These are phyloP conservation scores for Aquilaria sinensis DNA, from an alignment of 345 rosid genomes.

Conservation along the genomic window DNA sequence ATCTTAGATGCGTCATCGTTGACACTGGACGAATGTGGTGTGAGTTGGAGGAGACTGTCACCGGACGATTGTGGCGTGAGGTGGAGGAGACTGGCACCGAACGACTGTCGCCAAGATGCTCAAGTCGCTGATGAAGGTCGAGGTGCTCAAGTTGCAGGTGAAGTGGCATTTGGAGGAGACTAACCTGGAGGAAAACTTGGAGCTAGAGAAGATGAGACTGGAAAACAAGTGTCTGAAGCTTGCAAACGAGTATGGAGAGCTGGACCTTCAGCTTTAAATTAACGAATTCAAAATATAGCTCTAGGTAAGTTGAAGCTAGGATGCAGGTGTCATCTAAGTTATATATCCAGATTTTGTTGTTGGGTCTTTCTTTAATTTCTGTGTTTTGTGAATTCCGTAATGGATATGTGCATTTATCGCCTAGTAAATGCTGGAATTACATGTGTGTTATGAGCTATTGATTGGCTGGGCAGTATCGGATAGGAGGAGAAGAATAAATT, in stretches of 20 bases:
- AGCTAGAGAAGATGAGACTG: slow-evolving; percentile 21
- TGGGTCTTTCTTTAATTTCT: background rate
- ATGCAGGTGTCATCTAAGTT: background rate
- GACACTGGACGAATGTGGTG: too few relatives aligned
- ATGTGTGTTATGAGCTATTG: too few relatives aligned
- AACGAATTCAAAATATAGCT: slow-evolving; percentile 7
- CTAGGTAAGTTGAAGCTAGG: background rate
- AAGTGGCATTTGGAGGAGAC: slow-evolving; percentile 11
- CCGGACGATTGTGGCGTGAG: too few relatives aligned
- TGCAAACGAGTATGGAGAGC: slow-evolving; percentile 11
- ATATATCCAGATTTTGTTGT: background rate
- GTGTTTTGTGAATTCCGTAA: background rate
- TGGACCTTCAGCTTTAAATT: slow-evolving; percentile 13
- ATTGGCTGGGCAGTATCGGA: too few relatives aligned
- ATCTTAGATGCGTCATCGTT: too few relatives aligned
- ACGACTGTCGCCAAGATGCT: too few relatives aligned
- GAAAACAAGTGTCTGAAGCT: slow-evolving; percentile 22
- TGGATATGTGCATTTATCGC: background rate
- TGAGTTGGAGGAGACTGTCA: too few relatives aligned
- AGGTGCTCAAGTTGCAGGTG: slow-evolving; percentile 15
- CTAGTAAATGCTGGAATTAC: too few relatives aligned
- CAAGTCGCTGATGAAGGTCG: slow-evolving; percentile 15
- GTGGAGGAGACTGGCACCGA: too few relatives aligned
- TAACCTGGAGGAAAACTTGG: slow-evolving; percentile 15
- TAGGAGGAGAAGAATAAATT: too few relatives aligned